phyloP scores from a whole-genome alignment of 2,329 filamentous ascomycete species.

The Botrytis byssoidea region DNA sequence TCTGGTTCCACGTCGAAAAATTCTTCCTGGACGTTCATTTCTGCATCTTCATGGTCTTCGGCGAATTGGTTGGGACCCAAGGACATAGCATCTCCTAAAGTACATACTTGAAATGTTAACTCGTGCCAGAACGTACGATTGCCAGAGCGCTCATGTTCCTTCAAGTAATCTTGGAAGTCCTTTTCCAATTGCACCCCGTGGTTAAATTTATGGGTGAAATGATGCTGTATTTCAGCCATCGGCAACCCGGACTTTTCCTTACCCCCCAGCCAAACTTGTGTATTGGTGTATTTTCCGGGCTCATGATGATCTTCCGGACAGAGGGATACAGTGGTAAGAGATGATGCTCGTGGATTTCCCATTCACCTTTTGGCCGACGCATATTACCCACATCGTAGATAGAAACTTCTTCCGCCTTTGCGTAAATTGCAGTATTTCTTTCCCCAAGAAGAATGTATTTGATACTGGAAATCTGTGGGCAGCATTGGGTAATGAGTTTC shows the following conservation, averaged over 20 bases:
- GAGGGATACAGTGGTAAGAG: not conserved
- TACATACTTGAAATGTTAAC: not conserved
- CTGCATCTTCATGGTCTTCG: not conserved
- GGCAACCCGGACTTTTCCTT: rapidly evolving
- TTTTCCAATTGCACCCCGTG: not conserved
- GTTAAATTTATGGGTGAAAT: not conserved
- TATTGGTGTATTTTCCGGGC: not conserved
- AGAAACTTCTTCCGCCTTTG: rapidly evolving
- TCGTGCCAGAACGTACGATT: not conserved
- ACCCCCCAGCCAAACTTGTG: not conserved
- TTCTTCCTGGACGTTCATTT: rapidly evolving
- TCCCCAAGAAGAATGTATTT: not conserved
- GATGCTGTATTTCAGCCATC: not conserved
- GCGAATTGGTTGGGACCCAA: not conserved
- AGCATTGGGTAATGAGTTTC: not conserved
- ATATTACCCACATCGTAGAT: not conserved
- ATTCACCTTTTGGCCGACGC: not conserved
- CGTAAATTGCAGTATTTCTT: not conserved
- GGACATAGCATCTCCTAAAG: not conserved
- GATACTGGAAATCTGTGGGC: not conserved
- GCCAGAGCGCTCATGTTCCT: rapidly evolving
- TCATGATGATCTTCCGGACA: not conserved
- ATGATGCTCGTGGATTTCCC: not conserved
- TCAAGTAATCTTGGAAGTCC: not conserved
- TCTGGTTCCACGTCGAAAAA: not conserved